Percentiles rank a stretch among this genome's conserved stretches.
These are phyloP conservation scores for Citrullus mucosospermus DNA, from an alignment of 306 rosid species.

Conservation along the genomic window DNA sequence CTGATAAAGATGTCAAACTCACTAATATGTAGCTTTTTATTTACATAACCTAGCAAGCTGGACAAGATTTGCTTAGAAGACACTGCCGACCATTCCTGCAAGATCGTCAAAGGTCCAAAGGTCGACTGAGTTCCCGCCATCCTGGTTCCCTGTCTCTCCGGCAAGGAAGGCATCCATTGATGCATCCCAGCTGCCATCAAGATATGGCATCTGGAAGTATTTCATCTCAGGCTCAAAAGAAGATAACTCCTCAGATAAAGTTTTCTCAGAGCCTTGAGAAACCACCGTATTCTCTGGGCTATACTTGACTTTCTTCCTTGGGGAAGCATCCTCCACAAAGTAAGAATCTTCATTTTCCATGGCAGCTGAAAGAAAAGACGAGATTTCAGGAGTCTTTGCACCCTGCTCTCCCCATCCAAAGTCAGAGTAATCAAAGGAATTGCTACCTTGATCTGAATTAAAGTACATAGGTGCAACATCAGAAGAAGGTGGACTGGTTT, in stretches of 20 bases:
- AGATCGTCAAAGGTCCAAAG: constrained; percentile 82
- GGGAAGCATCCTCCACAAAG: constrained; percentile 39
- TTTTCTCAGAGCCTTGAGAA: constrained; percentile 29
- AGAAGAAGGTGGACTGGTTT: constrained; percentile 26
- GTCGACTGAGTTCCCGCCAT: constrained; percentile 48
- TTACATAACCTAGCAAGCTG: constrained; percentile 45
- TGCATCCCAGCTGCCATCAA: constrained; percentile 63
- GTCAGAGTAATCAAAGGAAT: constrained; percentile 70
- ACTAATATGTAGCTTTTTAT: constrained; percentile 81
- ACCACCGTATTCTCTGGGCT: constrained; percentile 20
- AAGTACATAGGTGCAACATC: constrained; percentile 30
- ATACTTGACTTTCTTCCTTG: constrained; percentile 28
- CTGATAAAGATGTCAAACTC: constrained; percentile 17
- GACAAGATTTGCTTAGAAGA: constrained; percentile 31
- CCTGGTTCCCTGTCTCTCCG: constrained; percentile 35
- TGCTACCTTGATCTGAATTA: constrained; percentile 77
- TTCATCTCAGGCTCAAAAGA: constrained; percentile 68
- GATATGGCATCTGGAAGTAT: constrained; percentile 47
- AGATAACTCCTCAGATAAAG: constrained; percentile 62
- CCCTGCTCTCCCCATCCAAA: constrained; percentile 65
- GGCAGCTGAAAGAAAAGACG: constrained; percentile 51
- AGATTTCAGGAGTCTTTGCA: constrained; percentile 67
- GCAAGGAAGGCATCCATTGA: constrained; percentile 41
- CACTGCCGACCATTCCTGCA: constrained; percentile 35
- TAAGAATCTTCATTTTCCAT: constrained; percentile 35